Conservation (phyloP, 2,329 filamentous ascomycete genomes). For the Knufia petricola region DNA sequence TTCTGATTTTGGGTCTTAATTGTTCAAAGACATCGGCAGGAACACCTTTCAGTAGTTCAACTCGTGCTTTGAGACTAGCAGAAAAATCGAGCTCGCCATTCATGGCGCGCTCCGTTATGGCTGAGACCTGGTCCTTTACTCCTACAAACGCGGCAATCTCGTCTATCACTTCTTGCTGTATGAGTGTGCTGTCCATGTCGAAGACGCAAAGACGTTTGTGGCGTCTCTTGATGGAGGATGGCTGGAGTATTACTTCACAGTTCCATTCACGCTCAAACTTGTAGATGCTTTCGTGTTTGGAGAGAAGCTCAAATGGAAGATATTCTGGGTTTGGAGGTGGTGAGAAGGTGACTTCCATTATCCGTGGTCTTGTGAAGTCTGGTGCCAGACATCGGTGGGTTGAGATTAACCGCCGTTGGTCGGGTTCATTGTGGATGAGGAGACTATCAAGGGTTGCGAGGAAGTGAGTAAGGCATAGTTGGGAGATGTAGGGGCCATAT, state of each 20-base stretch:
- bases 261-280: slow-evolving; percentile 84
- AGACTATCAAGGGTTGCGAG: slow-evolving; percentile 42
- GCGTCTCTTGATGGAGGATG: slow-evolving; percentile 61
- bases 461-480: slow-evolving; percentile 48
- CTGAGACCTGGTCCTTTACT: slow-evolving; percentile 70
- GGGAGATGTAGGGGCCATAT: slow-evolving; percentile 45
- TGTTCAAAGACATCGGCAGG: slow-evolving; percentile 68
- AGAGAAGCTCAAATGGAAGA: slow-evolving; percentile 54
- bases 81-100: slow-evolving; percentile 91
- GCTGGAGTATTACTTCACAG: slow-evolving; percentile 70
- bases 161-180: slow-evolving; percentile 96
- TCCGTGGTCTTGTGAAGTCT: slow-evolving; percentile 32
- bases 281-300: slow-evolving; percentile 72
- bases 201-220: slow-evolving; percentile 86
- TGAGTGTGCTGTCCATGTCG: slow-evolving; percentile 97
- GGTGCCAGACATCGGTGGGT: slow-evolving; percentile 40
- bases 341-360: slow-evolving; percentile 45
- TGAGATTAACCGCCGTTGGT: slow-evolving; percentile 38
- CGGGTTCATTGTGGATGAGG: slow-evolving; percentile 27
- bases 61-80: slow-evolving; percentile 68
- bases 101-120: slow-evolving; percentile 89
- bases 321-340: slow-evolving; percentile 41
- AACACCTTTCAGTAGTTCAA: slow-evolving; percentile 71
- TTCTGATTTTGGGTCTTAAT: slow-evolving; percentile 63
- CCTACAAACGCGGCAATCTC: slow-evolving; percentile 79